phyloP scores from a whole-genome alignment of 345 rosid genomes.

The Populus pruinosa region DNA sequence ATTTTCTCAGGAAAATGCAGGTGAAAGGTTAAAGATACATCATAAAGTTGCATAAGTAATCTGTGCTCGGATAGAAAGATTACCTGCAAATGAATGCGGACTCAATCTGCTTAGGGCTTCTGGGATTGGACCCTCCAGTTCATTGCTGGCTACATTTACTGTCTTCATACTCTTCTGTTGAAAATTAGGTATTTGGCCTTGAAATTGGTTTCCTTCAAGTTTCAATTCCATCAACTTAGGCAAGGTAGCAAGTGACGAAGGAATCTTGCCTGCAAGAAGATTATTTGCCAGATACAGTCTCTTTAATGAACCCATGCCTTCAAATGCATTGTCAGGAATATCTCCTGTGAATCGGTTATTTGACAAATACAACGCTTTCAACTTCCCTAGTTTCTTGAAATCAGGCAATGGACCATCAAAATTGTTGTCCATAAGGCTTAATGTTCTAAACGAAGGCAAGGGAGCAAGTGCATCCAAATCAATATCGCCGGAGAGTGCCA shows the following conservation, averaged over 20 bases:
- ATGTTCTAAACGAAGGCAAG: constrained; percentile 40
- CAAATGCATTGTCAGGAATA: constrained; percentile 51
- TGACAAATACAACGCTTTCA: constrained; percentile 60
- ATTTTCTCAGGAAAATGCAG: not conserved
- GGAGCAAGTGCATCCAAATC: constrained; percentile 38
- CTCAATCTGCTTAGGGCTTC: constrained; percentile 38
- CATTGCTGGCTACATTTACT: constrained; percentile 54
- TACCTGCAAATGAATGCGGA: constrained; percentile 59
- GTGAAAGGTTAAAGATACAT: not conserved
- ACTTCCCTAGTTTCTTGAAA: constrained; percentile 37
- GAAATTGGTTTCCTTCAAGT: constrained; percentile 63
- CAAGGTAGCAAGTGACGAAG: constrained; percentile 46
- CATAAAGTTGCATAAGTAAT: not conserved
- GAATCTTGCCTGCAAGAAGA: constrained; percentile 47
- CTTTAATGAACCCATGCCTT: constrained; percentile 55
- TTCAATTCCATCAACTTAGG: constrained; percentile 54
- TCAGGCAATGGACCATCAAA: constrained; percentile 57
- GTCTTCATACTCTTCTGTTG: constrained; percentile 31
- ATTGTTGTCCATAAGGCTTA: constrained; percentile 68
- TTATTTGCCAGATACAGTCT: constrained; percentile 58
- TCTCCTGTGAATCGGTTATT: constrained; percentile 54
- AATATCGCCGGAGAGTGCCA: constrained; percentile 47
- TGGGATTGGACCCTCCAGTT: constrained; percentile 71
- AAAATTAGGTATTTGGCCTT: constrained; percentile 56
- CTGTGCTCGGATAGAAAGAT: no score